These are phyloP conservation scores for Tetraselmis striata DNA, from an alignment of 139 green algal genomes.

Conservation along the genomic window DNA sequence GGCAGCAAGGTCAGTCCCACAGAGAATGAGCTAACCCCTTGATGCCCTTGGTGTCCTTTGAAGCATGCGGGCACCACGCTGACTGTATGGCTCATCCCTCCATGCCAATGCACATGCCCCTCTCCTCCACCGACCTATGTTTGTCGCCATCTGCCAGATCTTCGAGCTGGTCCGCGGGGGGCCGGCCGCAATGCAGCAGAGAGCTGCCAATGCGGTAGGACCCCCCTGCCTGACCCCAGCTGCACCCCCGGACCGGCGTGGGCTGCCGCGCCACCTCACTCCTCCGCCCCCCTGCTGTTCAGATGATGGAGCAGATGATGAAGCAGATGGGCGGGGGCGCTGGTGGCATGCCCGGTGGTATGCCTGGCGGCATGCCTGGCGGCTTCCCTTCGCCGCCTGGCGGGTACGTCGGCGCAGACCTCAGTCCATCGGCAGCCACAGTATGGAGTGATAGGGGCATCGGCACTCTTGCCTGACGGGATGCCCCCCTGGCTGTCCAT, in stretches of 20 bases:
- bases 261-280: too few relatives aligned
- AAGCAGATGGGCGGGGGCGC: not conserved
- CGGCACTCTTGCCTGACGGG: too few relatives aligned
- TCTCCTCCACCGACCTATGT: too few relatives aligned
- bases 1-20: not conserved
- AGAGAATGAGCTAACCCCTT: too few relatives aligned
- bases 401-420: not conserved
- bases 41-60: too few relatives aligned
- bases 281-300: too few relatives aligned
- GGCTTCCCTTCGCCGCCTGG: not conserved
- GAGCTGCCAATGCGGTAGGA: not conserved
- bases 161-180: not conserved
- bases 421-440: too few relatives aligned
- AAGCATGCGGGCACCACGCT: not conserved
- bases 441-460: too few relatives aligned
- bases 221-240: not conserved
- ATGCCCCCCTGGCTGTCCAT: too few relatives aligned
- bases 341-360: not conserved
- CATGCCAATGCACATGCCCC: too few relatives aligned
- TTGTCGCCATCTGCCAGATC: too few relatives aligned
- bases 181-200: not conserved
- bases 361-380: not conserved
- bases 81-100: not conserved
- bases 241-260: too few relatives aligned
- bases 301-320: not conserved